A percentile compares a stretch with the other conserved stretches of the same genome.
Conservation (phyloP, 2,329 filamentous ascomycete species). For the Eurotiales sp. region DNA sequence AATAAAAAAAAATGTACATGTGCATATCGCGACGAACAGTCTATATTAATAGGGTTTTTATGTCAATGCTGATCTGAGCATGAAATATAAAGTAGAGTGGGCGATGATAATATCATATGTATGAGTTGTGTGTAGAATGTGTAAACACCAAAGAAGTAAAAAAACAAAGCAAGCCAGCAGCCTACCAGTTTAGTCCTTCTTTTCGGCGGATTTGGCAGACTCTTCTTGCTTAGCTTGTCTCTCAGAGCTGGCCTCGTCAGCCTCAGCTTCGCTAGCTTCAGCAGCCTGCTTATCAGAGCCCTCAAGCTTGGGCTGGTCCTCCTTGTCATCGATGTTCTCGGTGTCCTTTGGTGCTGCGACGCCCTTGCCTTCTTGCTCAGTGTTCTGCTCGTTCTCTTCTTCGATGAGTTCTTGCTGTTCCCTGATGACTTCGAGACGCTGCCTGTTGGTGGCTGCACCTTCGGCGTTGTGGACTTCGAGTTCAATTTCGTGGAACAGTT, state of each 20-base stretch:
- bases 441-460: slow-evolving; percentile 96
- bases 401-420: slow-evolving; percentile 98
- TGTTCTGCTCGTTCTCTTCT: slow-evolving; percentile 90
- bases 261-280: slow-evolving; percentile 42
- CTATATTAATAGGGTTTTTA: slow-evolving; percentile 16
- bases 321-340: slow-evolving; percentile 93
- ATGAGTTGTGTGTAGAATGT: background rate
- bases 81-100: background rate
- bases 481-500: slow-evolving; percentile 99
- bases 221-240: background rate
- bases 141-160: background rate
- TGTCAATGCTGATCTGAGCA: slow-evolving; percentile 8
- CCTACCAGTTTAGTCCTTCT: background rate
- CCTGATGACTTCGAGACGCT: slow-evolving; percentile 94
- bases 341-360: slow-evolving; percentile 75
- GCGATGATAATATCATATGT: slow-evolving; percentile 3
- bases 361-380: slow-evolving; percentile 71
- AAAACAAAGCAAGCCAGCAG: no score
- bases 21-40: background rate
- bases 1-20: slow-evolving; percentile 3
- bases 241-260: slow-evolving; percentile 36
- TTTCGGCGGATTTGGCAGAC: slow-evolving; percentile 3
- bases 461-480: slow-evolving; percentile 96
- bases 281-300: slow-evolving; percentile 47
- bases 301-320: slow-evolving; percentile 54